Conservation (phyloP, 2,329 filamentous ascomycete species). For the Arthrinium puccinioides region DNA sequence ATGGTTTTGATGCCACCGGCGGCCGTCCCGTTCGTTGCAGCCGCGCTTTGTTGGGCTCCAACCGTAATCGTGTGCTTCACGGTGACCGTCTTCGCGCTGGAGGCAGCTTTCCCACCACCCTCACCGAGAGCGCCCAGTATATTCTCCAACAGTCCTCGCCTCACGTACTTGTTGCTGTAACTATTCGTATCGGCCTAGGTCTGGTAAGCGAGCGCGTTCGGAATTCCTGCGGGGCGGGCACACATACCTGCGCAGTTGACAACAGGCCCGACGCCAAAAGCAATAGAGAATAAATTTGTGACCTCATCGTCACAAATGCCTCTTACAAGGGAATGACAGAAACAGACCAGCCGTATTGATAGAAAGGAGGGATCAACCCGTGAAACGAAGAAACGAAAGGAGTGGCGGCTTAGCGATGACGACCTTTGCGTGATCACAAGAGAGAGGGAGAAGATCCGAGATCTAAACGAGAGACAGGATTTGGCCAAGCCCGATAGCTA, state of each 20-base stretch:
- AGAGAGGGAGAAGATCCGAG: slow-evolving; percentile 10
- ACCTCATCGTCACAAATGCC: slow-evolving; percentile 4
- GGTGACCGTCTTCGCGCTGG: neutral
- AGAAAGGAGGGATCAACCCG: slow-evolving; percentile 14
- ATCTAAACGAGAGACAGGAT: slow-evolving; percentile 10
- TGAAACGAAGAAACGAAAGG: slow-evolving; percentile 7
- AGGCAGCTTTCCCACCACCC: slow-evolving; percentile 10
- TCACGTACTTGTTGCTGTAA: slow-evolving; percentile 10
- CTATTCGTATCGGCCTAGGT: slow-evolving; percentile 12
- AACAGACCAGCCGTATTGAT: slow-evolving; percentile 20
- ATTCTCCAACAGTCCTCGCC: neutral
- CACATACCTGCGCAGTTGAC: slow-evolving; percentile 17
- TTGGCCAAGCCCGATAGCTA: slow-evolving; percentile 10
- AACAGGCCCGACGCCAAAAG: slow-evolving; percentile 13
- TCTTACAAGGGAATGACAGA: slow-evolving; percentile 1
- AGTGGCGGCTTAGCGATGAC: slow-evolving; percentile 2
- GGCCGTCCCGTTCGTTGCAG: neutral
- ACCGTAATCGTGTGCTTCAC: slow-evolving; percentile 10
- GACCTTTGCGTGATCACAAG: slow-evolving; percentile 7
- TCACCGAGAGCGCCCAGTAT: slow-evolving; percentile 3
- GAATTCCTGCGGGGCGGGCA: neutral
- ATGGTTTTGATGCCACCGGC: neutral
- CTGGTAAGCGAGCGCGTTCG: slow-evolving; percentile 5
- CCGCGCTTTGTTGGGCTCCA: neutral
- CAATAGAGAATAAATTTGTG: slow-evolving; percentile 4